Evolutionary conservation across 163 green algal species (phyloP).

Genomic region (Volvox carteri): DNA sequence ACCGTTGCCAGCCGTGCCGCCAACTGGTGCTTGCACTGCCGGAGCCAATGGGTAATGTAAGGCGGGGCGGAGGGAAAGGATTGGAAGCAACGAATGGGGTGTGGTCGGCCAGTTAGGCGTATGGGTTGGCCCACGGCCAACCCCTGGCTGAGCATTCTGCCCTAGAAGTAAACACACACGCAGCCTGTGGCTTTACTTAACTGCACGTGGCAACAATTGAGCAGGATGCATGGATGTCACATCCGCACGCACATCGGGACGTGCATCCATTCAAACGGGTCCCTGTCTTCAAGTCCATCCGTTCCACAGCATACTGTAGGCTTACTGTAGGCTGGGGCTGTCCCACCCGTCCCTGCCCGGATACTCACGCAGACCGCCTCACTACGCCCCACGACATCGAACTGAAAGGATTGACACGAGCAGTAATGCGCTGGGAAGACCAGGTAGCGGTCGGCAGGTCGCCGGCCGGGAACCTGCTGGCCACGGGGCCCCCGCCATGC

Average conservation of each 20-base stretch:
- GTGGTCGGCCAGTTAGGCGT: no score
- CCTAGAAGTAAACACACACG: not conserved
- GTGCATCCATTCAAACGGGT: not conserved
- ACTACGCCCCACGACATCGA: conserved; percentile 79
- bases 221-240: not conserved
- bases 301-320: not conserved
- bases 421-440: conserved; percentile 88
- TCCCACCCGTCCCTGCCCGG: not conserved
- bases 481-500: not conserved
- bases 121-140: no score
- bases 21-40: conserved; percentile 94
- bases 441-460: conserved; percentile 74
- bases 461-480: conserved; percentile 63
- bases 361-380: conserved; percentile 79
- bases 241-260: not conserved
- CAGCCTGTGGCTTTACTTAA: not conserved
- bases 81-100: not conserved
- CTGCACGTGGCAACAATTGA: not conserved
- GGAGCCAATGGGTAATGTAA: not conserved
- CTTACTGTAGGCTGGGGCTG: not conserved
- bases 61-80: no score
- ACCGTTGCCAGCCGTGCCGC: conserved; percentile 78
- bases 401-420: conserved; percentile 90
- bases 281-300: no score
- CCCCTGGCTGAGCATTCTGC: no score